Base-by-base conservation (phyloP, 2,329 filamentous ascomycete genomes). In the Aspergillus ruber region DNA sequence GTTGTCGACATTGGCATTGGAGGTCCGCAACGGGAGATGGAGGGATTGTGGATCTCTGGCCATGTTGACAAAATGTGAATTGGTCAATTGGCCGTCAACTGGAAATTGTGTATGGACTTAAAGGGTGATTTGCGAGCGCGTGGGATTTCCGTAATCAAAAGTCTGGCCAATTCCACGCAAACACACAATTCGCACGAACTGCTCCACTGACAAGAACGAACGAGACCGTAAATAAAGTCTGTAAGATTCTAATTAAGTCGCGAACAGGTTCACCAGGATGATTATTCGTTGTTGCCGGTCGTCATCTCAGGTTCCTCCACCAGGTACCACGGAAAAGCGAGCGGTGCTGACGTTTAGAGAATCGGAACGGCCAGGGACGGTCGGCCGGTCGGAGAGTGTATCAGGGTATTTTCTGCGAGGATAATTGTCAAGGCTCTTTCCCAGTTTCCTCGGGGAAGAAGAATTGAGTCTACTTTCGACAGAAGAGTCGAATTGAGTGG, bases 21-120 rank as follows among this genome's bases (percentile, higher is more conserved):
- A 55, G 18, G 49, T 51, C 17, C 52, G 52, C 42, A 49, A 17
- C 3, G 56, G 53, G 20, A 60, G 50, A 18, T 44, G 29, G 20
- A 56, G 43, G 32, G 50, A 45, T 12, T 46, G 51, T 35, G 49
- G 47, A 10, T 42, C 40, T 13, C 40, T 25, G 13, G 40, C 23
- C 40, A 42, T 42, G 21, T 13, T 42, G n/a, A 21, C 17, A 12
- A 1, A 29, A 29, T 29, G 25, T 29, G 25, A 29, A 12, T 29
- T 5, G 33, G 17, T 36, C 33, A 17, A 36, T 8, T 17, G n/a
- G 33, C 4, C 2, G 8, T n/a, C 6, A 36, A 36, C 10, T n/a
- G n/a, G n/a, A 6, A n/a, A n/a, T 12, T 29, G 25, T 29, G 25
- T 29, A 29, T 29, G 25, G 25, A 29, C 7, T 12, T 12, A 12